phyloP scores from a whole-genome alignment of 2,329 filamentous ascomycete species.

The Botrytis elliptica region DNA sequence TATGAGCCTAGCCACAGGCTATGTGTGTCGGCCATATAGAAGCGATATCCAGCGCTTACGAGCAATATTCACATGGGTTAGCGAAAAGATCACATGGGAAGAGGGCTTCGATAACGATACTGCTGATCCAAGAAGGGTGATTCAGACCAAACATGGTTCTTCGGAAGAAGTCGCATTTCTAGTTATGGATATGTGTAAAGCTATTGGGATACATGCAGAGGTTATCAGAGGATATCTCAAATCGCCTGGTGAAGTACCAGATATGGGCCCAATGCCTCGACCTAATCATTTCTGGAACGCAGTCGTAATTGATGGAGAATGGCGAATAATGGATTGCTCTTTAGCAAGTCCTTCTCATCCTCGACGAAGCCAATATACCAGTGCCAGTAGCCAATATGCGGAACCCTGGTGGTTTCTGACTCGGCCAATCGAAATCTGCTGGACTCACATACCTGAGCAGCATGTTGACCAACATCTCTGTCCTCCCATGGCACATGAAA shows the following conservation, averaged over 20 bases:
- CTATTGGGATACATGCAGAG: slow-evolving; percentile 84
- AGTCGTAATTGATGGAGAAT: slow-evolving; percentile 88
- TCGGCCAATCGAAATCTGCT: slow-evolving; percentile 85
- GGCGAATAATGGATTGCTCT: slow-evolving; percentile 94
- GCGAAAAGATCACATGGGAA: slow-evolving; percentile 94
- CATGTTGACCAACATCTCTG: slow-evolving; percentile 91
- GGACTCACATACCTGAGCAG: slow-evolving; percentile 88
- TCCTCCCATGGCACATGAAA: slow-evolving; percentile 80
- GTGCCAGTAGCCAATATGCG: slow-evolving; percentile 64
- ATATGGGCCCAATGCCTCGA: slow-evolving; percentile 77
- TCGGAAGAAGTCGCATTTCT: slow-evolving; percentile 86
- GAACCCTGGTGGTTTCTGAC: slow-evolving; percentile 95
- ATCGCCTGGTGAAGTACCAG: slow-evolving; percentile 76
- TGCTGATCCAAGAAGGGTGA: slow-evolving; percentile 72
- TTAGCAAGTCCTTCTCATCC: slow-evolving; percentile 90
- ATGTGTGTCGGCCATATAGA: slow-evolving; percentile 89
- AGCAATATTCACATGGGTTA: slow-evolving; percentile 95
- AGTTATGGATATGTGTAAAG: slow-evolving; percentile 89
- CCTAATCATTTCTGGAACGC: slow-evolving; percentile 99
- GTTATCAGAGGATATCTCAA: slow-evolving; percentile 90
- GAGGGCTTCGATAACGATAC: slow-evolving; percentile 85
- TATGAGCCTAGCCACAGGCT: slow-evolving; percentile 79
- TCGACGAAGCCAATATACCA: slow-evolving; percentile 73
- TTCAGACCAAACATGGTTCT: slow-evolving; percentile 80
- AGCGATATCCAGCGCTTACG: slow-evolving; percentile 90